phyloP scores from a whole-genome alignment of 352 stramenopile genomes.

The Achlya hypogyna region DNA sequence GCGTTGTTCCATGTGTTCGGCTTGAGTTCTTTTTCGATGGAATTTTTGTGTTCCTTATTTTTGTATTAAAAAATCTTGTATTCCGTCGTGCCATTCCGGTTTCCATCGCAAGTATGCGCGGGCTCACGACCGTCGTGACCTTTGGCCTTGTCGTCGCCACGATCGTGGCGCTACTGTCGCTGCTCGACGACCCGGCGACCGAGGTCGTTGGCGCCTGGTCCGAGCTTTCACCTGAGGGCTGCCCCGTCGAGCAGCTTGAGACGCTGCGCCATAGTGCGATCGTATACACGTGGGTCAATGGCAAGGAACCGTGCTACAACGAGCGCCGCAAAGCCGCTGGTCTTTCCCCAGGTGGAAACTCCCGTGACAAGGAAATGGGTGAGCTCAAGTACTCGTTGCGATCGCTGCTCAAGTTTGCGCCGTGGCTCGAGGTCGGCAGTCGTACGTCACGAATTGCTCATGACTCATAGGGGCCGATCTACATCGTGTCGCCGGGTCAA shows the following conservation, averaged over 20 bases:
- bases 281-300: constrained; percentile 87
- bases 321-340: constrained; percentile 46
- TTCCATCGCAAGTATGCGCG: background rate
- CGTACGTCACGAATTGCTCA: background rate
- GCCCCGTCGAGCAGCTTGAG: background rate
- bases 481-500: constrained; percentile 73
- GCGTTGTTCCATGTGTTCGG: too few relatives aligned
- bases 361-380: constrained; percentile 76
- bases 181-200: background rate
- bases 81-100: too few relatives aligned
- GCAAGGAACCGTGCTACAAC: constrained; percentile 74
- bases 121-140: background rate
- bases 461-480: constrained; percentile 44
- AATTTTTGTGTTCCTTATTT: too few relatives aligned
- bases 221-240: background rate
- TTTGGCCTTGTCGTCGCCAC: background rate
- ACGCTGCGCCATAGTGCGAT: constrained; percentile 28
- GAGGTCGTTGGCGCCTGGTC: constrained; percentile 1
- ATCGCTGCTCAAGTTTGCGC: constrained; percentile 72
- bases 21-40: too few relatives aligned
- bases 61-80: too few relatives aligned
- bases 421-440: constrained; percentile 45
- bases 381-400: constrained; percentile 84
- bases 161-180: background rate
- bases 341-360: constrained; percentile 60